Conservation (phyloP, 2,329 filamentous ascomycete genomes). For the Penicillium sclerotiorum region DNA sequence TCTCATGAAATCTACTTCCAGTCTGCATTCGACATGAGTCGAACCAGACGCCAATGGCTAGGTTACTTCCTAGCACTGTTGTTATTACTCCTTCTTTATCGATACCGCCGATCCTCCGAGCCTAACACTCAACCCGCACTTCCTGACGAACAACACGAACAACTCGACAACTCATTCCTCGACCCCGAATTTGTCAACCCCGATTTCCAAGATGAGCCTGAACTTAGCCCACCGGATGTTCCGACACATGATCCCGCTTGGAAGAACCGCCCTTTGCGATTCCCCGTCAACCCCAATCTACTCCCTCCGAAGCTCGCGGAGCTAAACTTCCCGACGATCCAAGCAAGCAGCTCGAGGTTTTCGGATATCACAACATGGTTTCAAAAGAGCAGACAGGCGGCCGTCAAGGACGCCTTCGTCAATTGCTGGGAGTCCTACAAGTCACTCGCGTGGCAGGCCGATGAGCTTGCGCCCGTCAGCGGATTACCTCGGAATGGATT, state of each 20-base stretch:
- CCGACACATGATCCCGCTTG: conserved; percentile 5
- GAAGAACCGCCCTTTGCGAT: conserved; percentile 13
- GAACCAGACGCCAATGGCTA: conserved; percentile 15
- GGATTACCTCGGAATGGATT: conserved; percentile 72
- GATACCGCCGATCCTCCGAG: conserved; percentile 43
- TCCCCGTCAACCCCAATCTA: conserved; percentile 5
- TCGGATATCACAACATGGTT: conserved; percentile 6
- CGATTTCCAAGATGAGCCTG: not conserved
- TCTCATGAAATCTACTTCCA: not conserved
- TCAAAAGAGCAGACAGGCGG: conserved; percentile 32
- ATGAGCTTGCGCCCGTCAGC: conserved; percentile 77
- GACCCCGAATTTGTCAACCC: not conserved
- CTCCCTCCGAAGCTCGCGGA: not conserved
- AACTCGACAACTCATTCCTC: too few species aligned
- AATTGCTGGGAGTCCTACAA: conserved; percentile 80
- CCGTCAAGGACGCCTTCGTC: conserved; percentile 71
- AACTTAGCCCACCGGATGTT: not conserved
- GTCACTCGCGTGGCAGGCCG: conserved; percentile 75
- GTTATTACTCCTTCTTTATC: conserved; percentile 15
- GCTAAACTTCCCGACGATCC: conserved; percentile 2
- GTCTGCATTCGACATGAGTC: conserved; percentile 15
- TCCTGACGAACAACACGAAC: too few species aligned
- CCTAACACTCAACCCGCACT: not conserved
- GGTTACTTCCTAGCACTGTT: conserved; percentile 8
- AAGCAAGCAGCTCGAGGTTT: conserved; percentile 2